Conservation (phyloP, 139 green algal species). For the Micromonas commoda region DNA sequence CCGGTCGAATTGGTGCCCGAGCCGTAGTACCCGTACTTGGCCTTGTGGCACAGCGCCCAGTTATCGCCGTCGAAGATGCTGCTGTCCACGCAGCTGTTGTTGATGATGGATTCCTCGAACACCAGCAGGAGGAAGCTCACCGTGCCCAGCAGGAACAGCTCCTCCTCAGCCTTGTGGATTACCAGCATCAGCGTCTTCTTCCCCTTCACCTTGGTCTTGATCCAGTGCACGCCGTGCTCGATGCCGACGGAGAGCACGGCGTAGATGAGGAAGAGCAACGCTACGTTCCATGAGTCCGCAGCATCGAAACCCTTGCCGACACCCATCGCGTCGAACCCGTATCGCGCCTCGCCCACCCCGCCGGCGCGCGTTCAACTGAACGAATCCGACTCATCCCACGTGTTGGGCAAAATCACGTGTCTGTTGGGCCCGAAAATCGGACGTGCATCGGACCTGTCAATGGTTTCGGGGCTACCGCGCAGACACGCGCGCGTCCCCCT, state of each 20-base stretch:
- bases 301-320: neutral
- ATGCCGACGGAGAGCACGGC: neutral
- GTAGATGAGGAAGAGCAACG: neutral
- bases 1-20: too few species aligned
- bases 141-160: neutral
- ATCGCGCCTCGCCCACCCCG: too few species aligned
- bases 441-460: too few species aligned
- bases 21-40: too few species aligned
- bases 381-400: too few species aligned
- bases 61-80: neutral
- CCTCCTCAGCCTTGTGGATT: neutral
- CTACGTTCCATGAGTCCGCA: neutral
- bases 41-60: neutral
- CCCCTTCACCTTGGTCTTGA: neutral
- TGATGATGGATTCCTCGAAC: neutral
- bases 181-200: neutral
- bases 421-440: too few species aligned
- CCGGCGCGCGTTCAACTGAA: too few species aligned
- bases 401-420: too few species aligned
- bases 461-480: too few species aligned
- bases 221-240: neutral
- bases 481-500: too few species aligned
- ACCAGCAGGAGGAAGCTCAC: neutral
- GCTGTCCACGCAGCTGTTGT: neutral
- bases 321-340: too few species aligned